Evolutionary conservation across 148 eudicot genomes (phyloP), one percentile per base, ranked within the genome.

Genomic region (Dysphania ambrosioides): DNA sequence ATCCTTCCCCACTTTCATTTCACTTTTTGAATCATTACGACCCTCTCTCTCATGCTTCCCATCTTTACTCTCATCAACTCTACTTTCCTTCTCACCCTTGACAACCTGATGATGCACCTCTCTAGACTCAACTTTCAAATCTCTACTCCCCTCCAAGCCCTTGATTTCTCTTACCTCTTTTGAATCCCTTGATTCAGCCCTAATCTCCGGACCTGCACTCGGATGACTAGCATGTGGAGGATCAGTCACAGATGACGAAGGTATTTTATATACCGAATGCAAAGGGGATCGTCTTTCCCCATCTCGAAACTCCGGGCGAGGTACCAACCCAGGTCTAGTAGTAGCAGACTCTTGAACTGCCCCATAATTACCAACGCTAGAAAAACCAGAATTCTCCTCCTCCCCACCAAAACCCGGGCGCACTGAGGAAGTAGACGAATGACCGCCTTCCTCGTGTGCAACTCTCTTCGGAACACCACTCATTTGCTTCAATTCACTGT

Each of bases 51-150:
- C 96, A 56, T 82, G 75, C 70, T 88, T 90, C 40, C 53, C 67
- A 68, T 90, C 91, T 83, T 87, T 88, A 82, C 70, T 74, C 65
- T 87, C 97, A 60, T 90, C 97, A 64, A 49, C 81, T 80, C 83
- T 86, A 8, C 70, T 82, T 63, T 86, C 88, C 78, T 87, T 87
- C 21, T 88, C 92, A 75, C 19, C 70, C 81, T 87, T 90, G 57
- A 77, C 79, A 60, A 76, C 73, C 66, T 84, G 97, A 79, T 77
- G 87, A 77, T 78, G 79, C 71, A 60, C 68, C 66, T 90, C 93
- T 82, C 87, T 83, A 1, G 79, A 27, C 26, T 87, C 96, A 56
- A 77, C 65, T 74, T 87, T 88, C 66, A 74, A 34, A 69, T 92
- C 96, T 75, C 88, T 88, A 73, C 38, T 74, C 36, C 38, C 34